Base-by-base conservation (phyloP, 257 asterid species). In the Cynanchum wilfordii region DNA sequence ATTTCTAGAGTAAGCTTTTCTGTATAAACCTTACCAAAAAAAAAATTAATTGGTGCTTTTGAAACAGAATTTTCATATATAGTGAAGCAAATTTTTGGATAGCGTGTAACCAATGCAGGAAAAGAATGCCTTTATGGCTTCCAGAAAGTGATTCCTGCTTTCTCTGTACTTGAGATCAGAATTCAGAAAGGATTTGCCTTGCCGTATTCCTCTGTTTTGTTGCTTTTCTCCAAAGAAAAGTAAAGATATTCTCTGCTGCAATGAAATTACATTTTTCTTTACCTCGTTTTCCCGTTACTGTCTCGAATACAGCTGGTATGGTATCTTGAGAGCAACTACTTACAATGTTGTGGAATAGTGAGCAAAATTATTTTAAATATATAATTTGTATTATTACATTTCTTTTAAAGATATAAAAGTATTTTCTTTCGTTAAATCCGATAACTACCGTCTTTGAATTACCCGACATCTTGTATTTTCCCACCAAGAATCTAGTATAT, bases 1-100 rank as follows among this genome's bases (percentile, higher is more conserved):
- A 42, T 42, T 11, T 29, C 27, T 36, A 9, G 38, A 11, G 13
- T 62, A 3, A 7, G 13, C 11, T 17, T 59, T 38, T 24, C 17
- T 20, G 3, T 45, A 36, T 16, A 63, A 45, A 24, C 6, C n/a
- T 72, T 25, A 25, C 22, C 38, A 24, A 13, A 33, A 33, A 30
- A 30, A 30, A 2, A 7, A 24, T n/a, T 16, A 64, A 93, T 86
- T 42, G 96, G 93, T 83, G 55, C 91, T 80, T 42, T 77, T 89
- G 79, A 78, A 25, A 2, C 7, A 17, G 73, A 24, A 1, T 50
- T 25, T 25, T 40, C 11, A 22, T 67, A 67, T n/a, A 67, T 67
- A 67, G 19, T 11, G 22, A 22, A 67, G 22, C 20, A 3, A 44
- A 42, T 67, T 22, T 42, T 22, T 42, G 29, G 36, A 22, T 11